phyloP scores from a whole-genome alignment of 106 monocot species.

The Acanthochlamys bracteata region DNA sequence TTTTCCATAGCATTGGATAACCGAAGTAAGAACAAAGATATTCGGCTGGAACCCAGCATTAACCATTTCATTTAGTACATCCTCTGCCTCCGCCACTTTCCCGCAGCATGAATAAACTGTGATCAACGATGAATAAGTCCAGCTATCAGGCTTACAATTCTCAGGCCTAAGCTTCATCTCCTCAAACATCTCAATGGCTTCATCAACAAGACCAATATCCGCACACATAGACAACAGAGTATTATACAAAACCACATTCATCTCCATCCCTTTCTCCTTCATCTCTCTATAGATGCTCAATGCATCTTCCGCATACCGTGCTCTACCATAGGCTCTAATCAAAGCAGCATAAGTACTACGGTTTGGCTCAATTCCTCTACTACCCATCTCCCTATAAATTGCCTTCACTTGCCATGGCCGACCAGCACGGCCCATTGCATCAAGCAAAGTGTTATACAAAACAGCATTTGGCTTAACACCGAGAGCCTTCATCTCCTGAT shows the following conservation, averaged over 20 bases:
- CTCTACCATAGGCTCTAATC: slow-evolving; percentile 51
- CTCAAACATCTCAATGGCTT: slow-evolving; percentile 55
- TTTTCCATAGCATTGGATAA: slow-evolving; percentile 82
- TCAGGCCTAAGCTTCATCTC: slow-evolving; percentile 57
- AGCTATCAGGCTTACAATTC: slow-evolving; percentile 53
- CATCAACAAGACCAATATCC: slow-evolving; percentile 58
- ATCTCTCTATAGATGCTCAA: slow-evolving; percentile 49
- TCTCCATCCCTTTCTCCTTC: slow-evolving; percentile 38
- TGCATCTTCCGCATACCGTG: slow-evolving; percentile 67
- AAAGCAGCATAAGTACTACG: slow-evolving; percentile 45
- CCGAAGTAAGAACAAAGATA: slow-evolving; percentile 32
- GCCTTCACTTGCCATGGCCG: slow-evolving; percentile 87
- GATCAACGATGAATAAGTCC: slow-evolving; percentile 80
- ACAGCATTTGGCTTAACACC: slow-evolving; percentile 68
- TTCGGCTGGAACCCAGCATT: slow-evolving; percentile 24
- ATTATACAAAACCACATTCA: slow-evolving; percentile 61
- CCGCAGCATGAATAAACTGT: slow-evolving; percentile 76
- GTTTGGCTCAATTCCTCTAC: slow-evolving; percentile 36
- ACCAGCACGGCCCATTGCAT: slow-evolving; percentile 67
- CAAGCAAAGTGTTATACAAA: slow-evolving; percentile 66
- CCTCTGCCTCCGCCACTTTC: slow-evolving; percentile 42
- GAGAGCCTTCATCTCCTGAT: slow-evolving; percentile 82
- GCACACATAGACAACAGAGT: slow-evolving; percentile 87
- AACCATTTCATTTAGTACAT: slow-evolving; percentile 43
- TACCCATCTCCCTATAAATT: slow-evolving; percentile 61